Evolutionary conservation across 495 filamentous ascomycete species (phyloP), one percentile per base, ranked within the genome.

Genomic region (Xylaria grammica): DNA sequence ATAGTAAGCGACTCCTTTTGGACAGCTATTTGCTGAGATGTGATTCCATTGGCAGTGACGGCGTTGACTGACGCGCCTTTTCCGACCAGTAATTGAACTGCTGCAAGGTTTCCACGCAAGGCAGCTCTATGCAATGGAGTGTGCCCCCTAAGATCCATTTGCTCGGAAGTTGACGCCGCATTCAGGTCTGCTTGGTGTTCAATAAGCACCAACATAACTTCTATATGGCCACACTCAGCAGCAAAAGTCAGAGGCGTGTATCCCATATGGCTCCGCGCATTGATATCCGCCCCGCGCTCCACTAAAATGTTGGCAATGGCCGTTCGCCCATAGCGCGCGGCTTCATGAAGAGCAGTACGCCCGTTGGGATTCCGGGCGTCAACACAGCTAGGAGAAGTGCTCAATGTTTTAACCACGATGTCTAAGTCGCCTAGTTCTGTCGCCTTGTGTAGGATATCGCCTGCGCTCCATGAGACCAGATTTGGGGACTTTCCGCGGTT

Each of bases 301-400:
- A 88, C 57, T 4, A 89, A 70, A 38, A 84, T 52, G 48, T 75
- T 67, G 17, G 86, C 79, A 19, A 82, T 77, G 48, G 84, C 80
- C 4, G 8, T 56, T 15, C 76, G 69, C 11, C 79, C 80, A 70
- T 82, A 75, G n/a, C 75, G 71, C 5, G 79, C 81, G 0, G 86
- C 85, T 52, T 84, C 68, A 75, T 87, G 85, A 45, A 89, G 69
- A 6, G 80, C 75, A 0, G 81, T 83, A 65, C 85, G 83, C 59
- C 78, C 79, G 49, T 82, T 62, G 34, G 74, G 70, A 65, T 87
- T 82, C 1, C 74, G 63, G 0, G 79, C 73, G 65, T 85, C 75
- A 30, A 49, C 45, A 49, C n/a, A 49, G 22, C 45, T 15, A 5
- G 45, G 45, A 19, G 45, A 49, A 24, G 45, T 15, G 5, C 22